Conservation (phyloP, 148 eudicot genomes). For the Camellia lanceoleosa region DNA sequence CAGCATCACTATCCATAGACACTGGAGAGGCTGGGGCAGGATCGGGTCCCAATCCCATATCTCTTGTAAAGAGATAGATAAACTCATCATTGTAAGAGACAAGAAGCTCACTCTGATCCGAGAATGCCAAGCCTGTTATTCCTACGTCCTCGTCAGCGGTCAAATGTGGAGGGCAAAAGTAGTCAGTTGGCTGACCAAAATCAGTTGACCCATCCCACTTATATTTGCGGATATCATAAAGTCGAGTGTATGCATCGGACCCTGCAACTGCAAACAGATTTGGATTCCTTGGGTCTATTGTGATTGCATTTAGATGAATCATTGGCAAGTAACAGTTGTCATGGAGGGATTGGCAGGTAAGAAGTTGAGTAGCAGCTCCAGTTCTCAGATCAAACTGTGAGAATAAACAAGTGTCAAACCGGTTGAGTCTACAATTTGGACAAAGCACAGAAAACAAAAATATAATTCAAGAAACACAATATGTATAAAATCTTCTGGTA, state of each 20-base stretch:
- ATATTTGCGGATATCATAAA: slow-evolving; percentile 79
- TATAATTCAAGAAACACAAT: neutral
- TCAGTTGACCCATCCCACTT: slow-evolving; percentile 69
- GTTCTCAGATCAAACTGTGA: slow-evolving; percentile 91
- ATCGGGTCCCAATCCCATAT: slow-evolving; percentile 74
- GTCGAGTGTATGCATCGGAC: slow-evolving; percentile 70
- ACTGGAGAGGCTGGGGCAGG: slow-evolving; percentile 41
- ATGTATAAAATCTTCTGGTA: neutral
- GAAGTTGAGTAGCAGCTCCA: slow-evolving; percentile 63
- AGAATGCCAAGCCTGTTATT: slow-evolving; percentile 86
- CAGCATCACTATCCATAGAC: slow-evolving; percentile 34
- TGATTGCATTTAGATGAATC: slow-evolving; percentile 64
- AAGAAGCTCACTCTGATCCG: slow-evolving; percentile 85
- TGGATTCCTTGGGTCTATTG: slow-evolving; percentile 86
- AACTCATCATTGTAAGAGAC: slow-evolving; percentile 71
- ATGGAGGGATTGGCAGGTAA: slow-evolving; percentile 57
- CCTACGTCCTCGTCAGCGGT: slow-evolving; percentile 57
- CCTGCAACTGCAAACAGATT: slow-evolving; percentile 88
- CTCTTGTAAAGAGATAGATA: slow-evolving; percentile 71
- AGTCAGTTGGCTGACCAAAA: slow-evolving; percentile 68
- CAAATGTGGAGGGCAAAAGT: slow-evolving; percentile 79
- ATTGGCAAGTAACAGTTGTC: slow-evolving; percentile 25
- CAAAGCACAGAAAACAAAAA: neutral
- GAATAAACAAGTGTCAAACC: slow-evolving; percentile 13
- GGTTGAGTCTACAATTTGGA: neutral